Base-by-base conservation (phyloP, 163 green algal genomes). In the Volvox carteri region DNA sequence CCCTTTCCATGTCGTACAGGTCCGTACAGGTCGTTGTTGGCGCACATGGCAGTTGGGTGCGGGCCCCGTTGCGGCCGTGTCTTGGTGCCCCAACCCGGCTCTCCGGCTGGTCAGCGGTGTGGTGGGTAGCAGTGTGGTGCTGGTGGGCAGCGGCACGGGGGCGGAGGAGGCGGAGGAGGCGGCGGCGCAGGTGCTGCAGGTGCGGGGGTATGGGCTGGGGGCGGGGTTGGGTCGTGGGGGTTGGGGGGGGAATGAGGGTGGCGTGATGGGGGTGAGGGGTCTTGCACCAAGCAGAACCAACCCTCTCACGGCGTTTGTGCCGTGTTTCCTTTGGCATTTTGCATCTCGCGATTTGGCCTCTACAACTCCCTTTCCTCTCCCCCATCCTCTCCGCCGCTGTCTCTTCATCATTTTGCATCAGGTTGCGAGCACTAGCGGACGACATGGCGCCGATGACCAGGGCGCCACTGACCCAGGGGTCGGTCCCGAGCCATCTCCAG, bases 61-160 rank as follows among this genome's bases (percentile, higher is more conserved):
- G 19, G 60, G 60, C 23, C 62, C 89, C 1, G 92, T 98, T 16
- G 6, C n/a, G 3, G 91, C 83, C n/a, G 93, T 98, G 33, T 95
- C 95, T 0, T 99, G 97, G 97, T 97, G 97, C 92, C 96, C 97
- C 21, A 85, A 93, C 42, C 19, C 87, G 0, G 86, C 28, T 6
- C 75, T 96, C 74, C 84, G 58, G 25, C 58, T 89, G 35, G 44
- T 92, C 9, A 54, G 39, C 5, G 85, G 42, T 19, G 75, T 86
- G 33, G 91, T 89, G 11, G 95, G 94, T 74, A 95, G 91, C 35
- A 62, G 56, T 0, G 76, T 97, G 16, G 85, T 96, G 73, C 94
- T 98, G 56, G 84, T 98, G 91, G 87, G 93, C 46, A 85, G 89
- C 62, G 93, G 92, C 12, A 77, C 90, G 7, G 94, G 94, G 33